These are phyloP conservation scores for Canavalia ensiformis DNA, from an alignment of 306 rosid species.

Conservation along the genomic window DNA sequence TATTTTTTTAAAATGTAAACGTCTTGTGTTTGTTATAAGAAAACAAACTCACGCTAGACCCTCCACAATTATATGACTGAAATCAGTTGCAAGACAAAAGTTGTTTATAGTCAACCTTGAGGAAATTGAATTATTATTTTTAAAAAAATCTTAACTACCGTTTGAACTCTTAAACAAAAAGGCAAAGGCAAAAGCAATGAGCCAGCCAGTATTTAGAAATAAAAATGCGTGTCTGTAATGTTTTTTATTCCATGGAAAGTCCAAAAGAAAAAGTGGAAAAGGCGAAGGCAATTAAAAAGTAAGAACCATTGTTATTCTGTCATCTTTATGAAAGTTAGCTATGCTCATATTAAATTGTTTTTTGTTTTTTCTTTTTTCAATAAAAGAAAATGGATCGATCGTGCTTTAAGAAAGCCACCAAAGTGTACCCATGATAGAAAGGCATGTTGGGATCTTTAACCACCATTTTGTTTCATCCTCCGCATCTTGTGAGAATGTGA, in stretches of 20 bases:
- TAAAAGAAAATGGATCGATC: slow-evolving; percentile 21
- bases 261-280: slow-evolving; percentile 54
- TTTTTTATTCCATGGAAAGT: no score
- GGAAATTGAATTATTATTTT: no score
- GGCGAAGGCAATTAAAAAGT: slow-evolving; percentile 35
- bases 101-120: no score
- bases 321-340: slow-evolving; percentile 55
- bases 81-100: no score
- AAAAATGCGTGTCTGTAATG: slow-evolving; percentile 9
- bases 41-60: no score
- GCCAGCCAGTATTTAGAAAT: background rate
- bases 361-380: background rate
- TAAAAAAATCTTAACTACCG: background rate
- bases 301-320: slow-evolving; percentile 37
- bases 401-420: slow-evolving; percentile 30
- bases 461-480: background rate
- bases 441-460: slow-evolving; percentile 2
- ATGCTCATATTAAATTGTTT: background rate
- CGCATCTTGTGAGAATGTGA: background rate
- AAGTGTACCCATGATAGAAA: slow-evolving; percentile 31
- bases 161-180: slow-evolving; percentile 5
- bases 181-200: no score
- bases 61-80: no score
- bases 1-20: no score
- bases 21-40: no score